Evolutionary conservation across 2,329 filamentous ascomycete species (phyloP).

Genomic region (Ploettnerulaceae sp.): DNA sequence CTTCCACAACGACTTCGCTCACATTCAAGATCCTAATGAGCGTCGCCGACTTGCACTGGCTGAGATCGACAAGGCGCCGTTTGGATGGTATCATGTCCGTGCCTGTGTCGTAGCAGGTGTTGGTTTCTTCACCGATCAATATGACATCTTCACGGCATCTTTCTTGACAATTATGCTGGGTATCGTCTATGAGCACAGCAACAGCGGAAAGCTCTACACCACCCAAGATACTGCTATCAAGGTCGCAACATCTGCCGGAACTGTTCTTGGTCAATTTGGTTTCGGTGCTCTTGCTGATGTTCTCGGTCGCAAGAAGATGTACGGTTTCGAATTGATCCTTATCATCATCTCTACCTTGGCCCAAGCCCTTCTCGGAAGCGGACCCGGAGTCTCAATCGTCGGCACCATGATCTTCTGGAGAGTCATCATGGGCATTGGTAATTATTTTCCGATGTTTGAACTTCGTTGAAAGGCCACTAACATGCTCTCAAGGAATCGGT

Average conservation of each 20-base stretch:
- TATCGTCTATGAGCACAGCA: constrained; percentile 25
- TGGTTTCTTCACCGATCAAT: constrained; percentile 85
- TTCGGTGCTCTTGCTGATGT: constrained; percentile 77
- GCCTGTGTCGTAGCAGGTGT: constrained; percentile 75
- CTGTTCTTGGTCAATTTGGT: constrained; percentile 74
- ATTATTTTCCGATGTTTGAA: constrained; percentile 1
- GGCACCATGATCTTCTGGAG: constrained; percentile 76
- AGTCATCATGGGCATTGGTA: constrained; percentile 69
- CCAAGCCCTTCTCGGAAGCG: constrained; percentile 61
- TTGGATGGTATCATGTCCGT: constrained; percentile 80
- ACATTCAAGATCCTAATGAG: constrained; percentile 59
- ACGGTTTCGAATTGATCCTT: constrained; percentile 73
- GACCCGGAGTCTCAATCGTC: constrained; percentile 56
- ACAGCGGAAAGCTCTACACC: constrained; percentile 54
- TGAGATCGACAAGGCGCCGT: constrained; percentile 75
- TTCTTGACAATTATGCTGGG: constrained; percentile 32
- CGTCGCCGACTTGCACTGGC: constrained; percentile 73
- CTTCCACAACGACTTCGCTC: constrained; percentile 69
- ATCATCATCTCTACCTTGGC: constrained; percentile 76
- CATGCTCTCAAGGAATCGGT: no score
- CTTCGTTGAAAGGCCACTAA: no score
- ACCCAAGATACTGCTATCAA: constrained; percentile 77
- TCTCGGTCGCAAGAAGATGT: constrained; percentile 71
- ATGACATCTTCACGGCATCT: constrained; percentile 47
- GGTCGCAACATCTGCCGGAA: constrained; percentile 76